phyloP scores from a whole-genome alignment of 1,139 yeast species.

The Schwanniomyces etchellsii region DNA sequence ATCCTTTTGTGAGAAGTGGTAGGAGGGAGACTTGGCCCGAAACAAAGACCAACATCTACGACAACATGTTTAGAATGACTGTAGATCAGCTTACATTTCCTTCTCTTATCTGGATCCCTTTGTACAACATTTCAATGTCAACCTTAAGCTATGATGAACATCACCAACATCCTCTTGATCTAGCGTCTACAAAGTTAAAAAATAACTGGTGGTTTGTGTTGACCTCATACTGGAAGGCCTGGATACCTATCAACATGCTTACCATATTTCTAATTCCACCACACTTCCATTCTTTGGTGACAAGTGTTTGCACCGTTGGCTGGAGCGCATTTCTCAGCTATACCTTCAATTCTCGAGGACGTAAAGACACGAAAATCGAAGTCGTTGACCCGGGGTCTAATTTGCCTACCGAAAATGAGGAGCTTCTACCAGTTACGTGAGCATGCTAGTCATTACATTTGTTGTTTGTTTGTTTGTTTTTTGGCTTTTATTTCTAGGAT shows the following conservation, averaged over 20 bases:
- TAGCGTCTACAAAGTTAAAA: slow-evolving; percentile 33
- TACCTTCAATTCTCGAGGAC: slow-evolving; percentile 3
- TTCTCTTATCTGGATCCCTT: slow-evolving; percentile 38
- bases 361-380: too few relatives aligned
- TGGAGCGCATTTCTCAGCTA: slow-evolving; percentile 82
- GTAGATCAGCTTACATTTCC: slow-evolving; percentile 34
- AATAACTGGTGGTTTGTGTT: slow-evolving; percentile 58
- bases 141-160: slow-evolving; percentile 32
- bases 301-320: slow-evolving; percentile 65
- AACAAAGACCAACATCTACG: slow-evolving; percentile 20
- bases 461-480: too few relatives aligned
- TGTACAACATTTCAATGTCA: slow-evolving; percentile 39
- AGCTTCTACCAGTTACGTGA: too few relatives aligned
- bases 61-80: slow-evolving; percentile 29
- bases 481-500: too few relatives aligned
- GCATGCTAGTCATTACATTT: too few relatives aligned
- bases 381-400: too few relatives aligned
- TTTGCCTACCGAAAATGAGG: too few relatives aligned
- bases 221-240: slow-evolving; percentile 65
- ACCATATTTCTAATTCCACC: slow-evolving; percentile 73
- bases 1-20: slow-evolving; percentile 26
- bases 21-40: slow-evolving; percentile 10
- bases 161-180: slow-evolving; percentile 21
- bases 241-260: slow-evolving; percentile 64
- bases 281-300: slow-evolving; percentile 59